Base-by-base conservation (phyloP, 208 protist species). In the Trypanosoma caninum region DNA sequence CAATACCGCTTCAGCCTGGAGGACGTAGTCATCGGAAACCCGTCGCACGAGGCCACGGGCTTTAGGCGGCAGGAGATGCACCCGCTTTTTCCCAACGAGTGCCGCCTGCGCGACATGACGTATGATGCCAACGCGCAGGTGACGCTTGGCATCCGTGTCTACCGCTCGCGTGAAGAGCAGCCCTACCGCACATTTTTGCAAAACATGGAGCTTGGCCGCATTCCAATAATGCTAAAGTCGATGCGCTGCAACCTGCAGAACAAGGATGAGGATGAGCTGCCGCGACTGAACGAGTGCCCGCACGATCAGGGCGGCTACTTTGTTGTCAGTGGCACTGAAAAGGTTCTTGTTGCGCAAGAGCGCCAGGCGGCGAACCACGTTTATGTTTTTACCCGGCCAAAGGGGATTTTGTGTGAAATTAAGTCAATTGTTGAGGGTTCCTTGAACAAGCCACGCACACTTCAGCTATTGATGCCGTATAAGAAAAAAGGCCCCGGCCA, bases 301-400 rank as follows among this genome's bases (percentile, higher is more conserved):
- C 91, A 91, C 45, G 97, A 98, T 67, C 86, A 93, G 56, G 97
- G 97, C 38, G 98, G 98, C 45, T 99, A 99, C 67, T 99, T 99
- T 72, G 87, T 99, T 22, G 92, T 99, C 38, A 99, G 98, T 65
- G 98, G 98, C 31, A 73, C 72, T n/a, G 98, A 99, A 63, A 98
- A 99, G 70, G 96, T 97, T 4, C 69, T 98, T 13, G 85, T 98
- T 44, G 93, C 91, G 1, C 91, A 97, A 64, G 88, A 95, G 66
- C 76, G 80, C 20, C 97, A 98, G 82, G 74, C 80, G 22, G 63
- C 78, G 33, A 99, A 99, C 59, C 76, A 97, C 31, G 89, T 99
- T 1, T 98, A 97, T 57, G 95, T 98, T 8, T 98, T 99, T 74
- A 84, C 82, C 63, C 97, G 98, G 47, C 82, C 82, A 37, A 91